phyloP scores from a whole-genome alignment of 2,329 filamentous ascomycete genomes.

The Meredithiella fracta region DNA sequence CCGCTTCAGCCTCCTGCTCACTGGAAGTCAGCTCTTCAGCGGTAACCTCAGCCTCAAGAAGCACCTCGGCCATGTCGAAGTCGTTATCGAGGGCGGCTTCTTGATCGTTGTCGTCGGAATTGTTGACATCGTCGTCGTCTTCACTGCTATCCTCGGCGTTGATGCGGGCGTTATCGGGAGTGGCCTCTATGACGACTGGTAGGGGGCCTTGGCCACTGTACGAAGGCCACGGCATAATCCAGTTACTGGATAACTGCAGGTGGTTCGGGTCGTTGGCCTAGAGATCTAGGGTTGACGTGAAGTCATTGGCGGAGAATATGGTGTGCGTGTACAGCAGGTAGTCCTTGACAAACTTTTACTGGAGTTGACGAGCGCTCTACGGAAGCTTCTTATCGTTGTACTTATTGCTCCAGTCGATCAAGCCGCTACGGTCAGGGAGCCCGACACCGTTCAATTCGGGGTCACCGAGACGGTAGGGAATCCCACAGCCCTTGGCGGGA shows the following conservation, averaged over 20 bases:
- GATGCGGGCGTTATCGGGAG: slow-evolving; percentile 5
- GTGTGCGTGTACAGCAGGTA: slow-evolving; percentile 14
- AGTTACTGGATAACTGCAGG: neutral
- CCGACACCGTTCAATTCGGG: slow-evolving; percentile 7
- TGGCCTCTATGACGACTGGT: neutral
- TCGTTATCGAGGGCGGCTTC: neutral
- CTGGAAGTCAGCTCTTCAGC: neutral
- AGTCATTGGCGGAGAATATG: slow-evolving; percentile 12
- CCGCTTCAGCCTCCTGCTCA: neutral
- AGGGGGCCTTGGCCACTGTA: slow-evolving; percentile 11
- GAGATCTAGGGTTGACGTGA: slow-evolving; percentile 7
- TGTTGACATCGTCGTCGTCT: slow-evolving; percentile 3
- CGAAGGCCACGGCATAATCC: slow-evolving; percentile 14
- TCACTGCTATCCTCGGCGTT: neutral
- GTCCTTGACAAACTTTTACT: slow-evolving; percentile 1
- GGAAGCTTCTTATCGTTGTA: slow-evolving; percentile 9
- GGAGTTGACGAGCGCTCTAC: neutral
- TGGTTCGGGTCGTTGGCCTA: slow-evolving; percentile 14
- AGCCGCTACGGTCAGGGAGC: slow-evolving; percentile 14
- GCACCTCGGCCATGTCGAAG: neutral
- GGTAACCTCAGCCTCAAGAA: neutral
- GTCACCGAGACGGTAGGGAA: slow-evolving; percentile 10
- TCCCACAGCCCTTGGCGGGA: slow-evolving; percentile 9
- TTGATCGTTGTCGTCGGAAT: neutral
- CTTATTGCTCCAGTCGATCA: slow-evolving; percentile 10